Evolutionary conservation across 2,329 filamentous ascomycete species (phyloP).

Genomic region (Helicocarpus griseus): DNA sequence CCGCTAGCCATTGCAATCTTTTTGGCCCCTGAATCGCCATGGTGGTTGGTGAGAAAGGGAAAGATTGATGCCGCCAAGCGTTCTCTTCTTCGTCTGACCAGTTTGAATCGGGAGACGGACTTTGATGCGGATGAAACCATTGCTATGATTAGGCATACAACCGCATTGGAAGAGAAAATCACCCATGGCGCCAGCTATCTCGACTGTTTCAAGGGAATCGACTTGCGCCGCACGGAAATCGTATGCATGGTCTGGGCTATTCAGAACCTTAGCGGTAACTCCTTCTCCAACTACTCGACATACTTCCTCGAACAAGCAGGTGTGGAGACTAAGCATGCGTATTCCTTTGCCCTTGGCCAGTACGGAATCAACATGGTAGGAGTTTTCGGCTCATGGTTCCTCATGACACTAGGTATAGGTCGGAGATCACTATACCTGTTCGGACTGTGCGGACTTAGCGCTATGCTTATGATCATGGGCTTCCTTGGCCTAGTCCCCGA

Average conservation of each 20-base stretch:
- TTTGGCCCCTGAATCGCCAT: conserved; percentile 43
- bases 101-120: conserved; percentile 46
- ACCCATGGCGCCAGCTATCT: conserved; percentile 64
- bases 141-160: conserved; percentile 88
- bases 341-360: conserved; percentile 49
- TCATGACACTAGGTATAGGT: conserved; percentile 67
- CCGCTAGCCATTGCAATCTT: conserved; percentile 39
- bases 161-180: conserved; percentile 66
- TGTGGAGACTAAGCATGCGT: conserved; percentile 39
- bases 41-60: conserved; percentile 42
- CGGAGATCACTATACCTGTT: conserved; percentile 67
- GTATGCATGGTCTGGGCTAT: conserved; percentile 56
- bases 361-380: conserved; percentile 66
- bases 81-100: conserved; percentile 36
- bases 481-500: conserved; percentile 68
- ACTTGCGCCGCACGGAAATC: conserved; percentile 69
- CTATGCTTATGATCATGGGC: conserved; percentile 73
- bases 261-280: conserved; percentile 55
- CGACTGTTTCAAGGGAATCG: conserved; percentile 74
- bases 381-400: conserved; percentile 69
- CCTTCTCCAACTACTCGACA: conserved; percentile 55
- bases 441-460: conserved; percentile 62
- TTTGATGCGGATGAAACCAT: conserved; percentile 78
- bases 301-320: conserved; percentile 51
- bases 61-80: conserved; percentile 39